Evolutionary conservation across 2,329 filamentous ascomycete species (phyloP).

Genomic region (Hymenotorrendiella dingleyae): DNA sequence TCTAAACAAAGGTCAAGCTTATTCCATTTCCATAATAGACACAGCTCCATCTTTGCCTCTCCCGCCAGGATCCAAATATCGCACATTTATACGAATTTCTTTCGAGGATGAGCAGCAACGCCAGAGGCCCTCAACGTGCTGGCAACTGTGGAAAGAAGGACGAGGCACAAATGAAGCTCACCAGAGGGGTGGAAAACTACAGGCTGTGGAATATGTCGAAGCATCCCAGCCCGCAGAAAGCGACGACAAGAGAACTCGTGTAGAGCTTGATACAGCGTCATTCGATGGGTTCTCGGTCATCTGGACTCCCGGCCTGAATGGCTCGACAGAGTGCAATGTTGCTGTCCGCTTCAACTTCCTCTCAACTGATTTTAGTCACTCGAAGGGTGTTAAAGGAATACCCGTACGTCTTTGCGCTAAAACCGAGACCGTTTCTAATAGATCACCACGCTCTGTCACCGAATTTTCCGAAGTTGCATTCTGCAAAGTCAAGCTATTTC

Average conservation of each 20-base stretch:
- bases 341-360: slow-evolving; percentile 97
- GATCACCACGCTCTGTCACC: slow-evolving; percentile 41
- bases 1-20: slow-evolving; percentile 94
- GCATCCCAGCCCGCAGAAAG: slow-evolving; percentile 52
- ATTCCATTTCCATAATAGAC: slow-evolving; percentile 79
- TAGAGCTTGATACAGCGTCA: slow-evolving; percentile 69
- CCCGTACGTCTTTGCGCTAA: slow-evolving; percentile 90
- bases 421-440: slow-evolving; percentile 61
- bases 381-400: slow-evolving; percentile 96
- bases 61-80: slow-evolving; percentile 62
- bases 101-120: slow-evolving; percentile 96
- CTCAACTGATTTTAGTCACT: slow-evolving; percentile 97
- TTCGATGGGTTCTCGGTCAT: slow-evolving; percentile 92
- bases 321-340: slow-evolving; percentile 70
- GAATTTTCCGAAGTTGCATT: slow-evolving; percentile 70
- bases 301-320: slow-evolving; percentile 71
- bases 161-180: slow-evolving; percentile 94
- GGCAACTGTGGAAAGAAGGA: slow-evolving; percentile 94
- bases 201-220: slow-evolving; percentile 92
- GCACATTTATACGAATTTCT: slow-evolving; percentile 89
- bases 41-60: slow-evolving; percentile 57
- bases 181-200: slow-evolving; percentile 82
- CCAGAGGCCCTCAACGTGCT: slow-evolving; percentile 73
- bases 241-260: slow-evolving; percentile 59
- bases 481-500: slow-evolving; percentile 95